These are phyloP conservation scores for Haplosporangium gracile DNA, from an alignment of 192 early-diverging fungal species.

Conservation along the genomic window DNA sequence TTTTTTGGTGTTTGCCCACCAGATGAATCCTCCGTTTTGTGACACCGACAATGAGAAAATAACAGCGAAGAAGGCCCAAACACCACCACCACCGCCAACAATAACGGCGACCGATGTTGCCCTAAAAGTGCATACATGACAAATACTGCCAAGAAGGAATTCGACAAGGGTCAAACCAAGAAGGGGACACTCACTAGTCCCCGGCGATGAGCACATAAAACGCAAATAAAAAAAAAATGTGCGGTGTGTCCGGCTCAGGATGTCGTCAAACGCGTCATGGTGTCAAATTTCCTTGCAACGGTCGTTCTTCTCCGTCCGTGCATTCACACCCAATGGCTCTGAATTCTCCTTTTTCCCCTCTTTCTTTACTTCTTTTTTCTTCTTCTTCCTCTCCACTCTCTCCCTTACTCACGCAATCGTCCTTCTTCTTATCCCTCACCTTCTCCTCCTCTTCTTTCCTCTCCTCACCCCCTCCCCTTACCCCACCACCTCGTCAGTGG, in stretches of 20 bases:
- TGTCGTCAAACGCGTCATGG: constrained; percentile 1
- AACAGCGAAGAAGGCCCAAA: no score
- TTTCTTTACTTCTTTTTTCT: background rate
- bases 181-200: background rate
- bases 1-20: no score
- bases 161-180: background rate
- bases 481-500: background rate
- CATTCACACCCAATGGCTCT: background rate
- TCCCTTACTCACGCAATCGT: background rate
- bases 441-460: background rate
- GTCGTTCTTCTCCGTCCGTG: background rate
- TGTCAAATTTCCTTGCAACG: background rate
- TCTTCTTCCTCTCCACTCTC: background rate
- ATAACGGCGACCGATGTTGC: no score
- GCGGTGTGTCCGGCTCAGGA: background rate
- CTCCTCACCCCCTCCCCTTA: background rate
- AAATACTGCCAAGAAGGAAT: no score
- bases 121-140: no score
- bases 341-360: background rate
- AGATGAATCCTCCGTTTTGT: no score
- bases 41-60: no score
- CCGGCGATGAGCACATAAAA: background rate
- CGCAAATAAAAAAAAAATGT: background rate
- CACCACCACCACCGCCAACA: no score
- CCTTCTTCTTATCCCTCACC: background rate